A percentile compares a stretch with the other conserved stretches of the same genome.
Evolutionary conservation across 805 yeast genomes (phyloP).

Genomic region (Metschnikowia sp.): DNA sequence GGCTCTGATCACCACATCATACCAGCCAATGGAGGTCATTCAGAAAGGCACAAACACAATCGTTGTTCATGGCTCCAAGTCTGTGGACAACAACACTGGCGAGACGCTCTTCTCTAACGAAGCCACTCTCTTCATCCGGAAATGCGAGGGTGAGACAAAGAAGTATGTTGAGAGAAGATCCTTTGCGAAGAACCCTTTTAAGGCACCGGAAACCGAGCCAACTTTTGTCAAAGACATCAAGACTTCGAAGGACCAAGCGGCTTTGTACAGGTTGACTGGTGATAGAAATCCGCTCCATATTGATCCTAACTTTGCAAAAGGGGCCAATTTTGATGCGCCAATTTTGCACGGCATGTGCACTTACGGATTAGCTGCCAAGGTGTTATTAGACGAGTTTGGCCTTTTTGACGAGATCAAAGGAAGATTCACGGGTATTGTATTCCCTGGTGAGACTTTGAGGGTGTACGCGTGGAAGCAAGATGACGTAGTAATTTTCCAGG

Average conservation of each 20-base stretch:
- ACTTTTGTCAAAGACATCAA: constrained; percentile 59
- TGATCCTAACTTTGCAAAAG: constrained; percentile 86
- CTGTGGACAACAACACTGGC: constrained; percentile 66
- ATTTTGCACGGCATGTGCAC: constrained; percentile 91
- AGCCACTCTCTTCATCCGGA: constrained; percentile 80
- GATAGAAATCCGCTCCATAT: constrained; percentile 95
- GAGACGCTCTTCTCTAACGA: constrained; percentile 74
- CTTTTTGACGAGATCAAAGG: constrained; percentile 79
- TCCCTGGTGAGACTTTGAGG: constrained; percentile 87
- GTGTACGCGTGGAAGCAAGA: constrained; percentile 84
- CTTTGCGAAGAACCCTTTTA: constrained; percentile 63
- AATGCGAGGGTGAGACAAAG: constrained; percentile 56
- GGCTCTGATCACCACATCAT: constrained; percentile 59
- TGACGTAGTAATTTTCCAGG: constrained; percentile 70
- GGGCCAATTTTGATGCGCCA: constrained; percentile 81
- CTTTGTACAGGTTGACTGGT: constrained; percentile 86
- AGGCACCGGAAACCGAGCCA: constrained; percentile 59
- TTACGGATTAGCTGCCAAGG: constrained; percentile 78
- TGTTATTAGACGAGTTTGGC: constrained; percentile 77
- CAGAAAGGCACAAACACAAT: constrained; percentile 87
- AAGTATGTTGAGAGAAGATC: constrained; percentile 45
- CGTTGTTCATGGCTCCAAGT: constrained; percentile 68
- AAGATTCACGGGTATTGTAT: constrained; percentile 86
- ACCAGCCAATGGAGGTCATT: constrained; percentile 66
- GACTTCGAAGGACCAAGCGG: constrained; percentile 74